Evolutionary conservation across 371 early-diverging fungal species (phyloP).

Genomic region (Conidiobolus incongruus): DNA sequence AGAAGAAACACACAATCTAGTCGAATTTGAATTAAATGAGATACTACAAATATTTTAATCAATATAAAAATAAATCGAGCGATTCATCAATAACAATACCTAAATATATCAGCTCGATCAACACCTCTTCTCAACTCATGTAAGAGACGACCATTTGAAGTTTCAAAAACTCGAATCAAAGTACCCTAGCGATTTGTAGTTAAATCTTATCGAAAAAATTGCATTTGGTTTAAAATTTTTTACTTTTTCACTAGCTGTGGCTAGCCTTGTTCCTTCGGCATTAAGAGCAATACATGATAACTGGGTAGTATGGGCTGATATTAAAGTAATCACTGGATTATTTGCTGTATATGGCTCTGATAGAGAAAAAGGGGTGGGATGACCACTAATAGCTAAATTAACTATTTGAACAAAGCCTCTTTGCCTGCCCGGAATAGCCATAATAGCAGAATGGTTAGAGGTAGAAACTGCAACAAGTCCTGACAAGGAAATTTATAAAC

Average conservation of each 20-base stretch:
- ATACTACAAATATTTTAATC: constrained; percentile 17
- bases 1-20: constrained; percentile 58
- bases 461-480: constrained; percentile 40
- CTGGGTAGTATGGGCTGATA: constrained; percentile 61
- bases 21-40: constrained; percentile 57
- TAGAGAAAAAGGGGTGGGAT: constrained; percentile 10
- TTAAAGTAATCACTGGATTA: constrained; percentile 15
- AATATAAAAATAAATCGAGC: neutral
- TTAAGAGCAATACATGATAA: constrained; percentile 57
- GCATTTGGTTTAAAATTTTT: neutral
- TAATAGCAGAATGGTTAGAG: constrained; percentile 27
- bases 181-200: constrained; percentile 28
- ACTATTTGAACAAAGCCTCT: constrained; percentile 72
- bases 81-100: constrained; percentile 1
- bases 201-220: no score
- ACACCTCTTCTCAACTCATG: constrained; percentile 76
- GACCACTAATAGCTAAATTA: constrained; percentile 38
- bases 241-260: constrained; percentile 56
- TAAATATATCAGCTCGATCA: constrained; percentile 73
- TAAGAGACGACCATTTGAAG: constrained; percentile 40
- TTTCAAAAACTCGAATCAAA: constrained; percentile 71
- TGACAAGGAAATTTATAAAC: constrained; percentile 6
- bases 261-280: constrained; percentile 47
- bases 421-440: constrained; percentile 54
- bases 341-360: constrained; percentile 5